Evolutionary conservation across 176 grass and related monocot species (phyloP).

Genomic region (Lolium multiflorum): DNA sequence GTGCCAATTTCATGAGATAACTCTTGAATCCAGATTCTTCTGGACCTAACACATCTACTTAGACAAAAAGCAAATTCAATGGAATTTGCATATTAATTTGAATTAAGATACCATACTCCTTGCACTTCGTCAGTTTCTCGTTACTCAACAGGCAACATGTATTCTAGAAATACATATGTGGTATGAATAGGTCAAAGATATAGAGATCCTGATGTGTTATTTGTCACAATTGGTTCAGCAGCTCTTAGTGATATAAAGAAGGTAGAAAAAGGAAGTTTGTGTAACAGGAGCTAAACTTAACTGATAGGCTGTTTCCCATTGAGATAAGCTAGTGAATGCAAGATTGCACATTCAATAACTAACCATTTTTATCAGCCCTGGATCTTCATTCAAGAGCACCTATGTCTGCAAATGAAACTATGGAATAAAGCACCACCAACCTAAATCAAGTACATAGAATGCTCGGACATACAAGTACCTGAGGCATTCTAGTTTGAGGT

Average conservation of each 20-base stretch:
- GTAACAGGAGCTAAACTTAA: constrained; percentile 17
- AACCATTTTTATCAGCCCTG: constrained; percentile 52
- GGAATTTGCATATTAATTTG: not conserved
- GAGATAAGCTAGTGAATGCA: not conserved
- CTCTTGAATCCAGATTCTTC: too few species aligned
- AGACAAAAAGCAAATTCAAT: not conserved
- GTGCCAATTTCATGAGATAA: too few species aligned
- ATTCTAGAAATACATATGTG: not conserved
- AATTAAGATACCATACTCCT: not conserved
- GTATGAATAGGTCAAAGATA: not conserved
- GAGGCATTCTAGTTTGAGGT: not conserved
- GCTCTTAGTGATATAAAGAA: not conserved
- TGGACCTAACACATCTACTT: not conserved
- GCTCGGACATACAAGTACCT: constrained; percentile 35
- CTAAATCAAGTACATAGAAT: constrained; percentile 29
- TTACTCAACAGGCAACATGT: not conserved
- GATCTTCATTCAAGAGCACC: constrained; percentile 14
- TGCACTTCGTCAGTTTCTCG: not conserved
- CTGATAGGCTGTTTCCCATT: not conserved
- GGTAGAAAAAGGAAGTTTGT: not conserved
- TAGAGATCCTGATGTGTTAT: not conserved
- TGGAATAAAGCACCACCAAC: constrained; percentile 8
- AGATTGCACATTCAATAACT: not conserved
- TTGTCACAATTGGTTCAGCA: not conserved
- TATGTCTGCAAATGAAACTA: constrained; percentile 39